phyloP scores from a whole-genome alignment of 208 protist species.

The Trypanosoma cruzi region DNA sequence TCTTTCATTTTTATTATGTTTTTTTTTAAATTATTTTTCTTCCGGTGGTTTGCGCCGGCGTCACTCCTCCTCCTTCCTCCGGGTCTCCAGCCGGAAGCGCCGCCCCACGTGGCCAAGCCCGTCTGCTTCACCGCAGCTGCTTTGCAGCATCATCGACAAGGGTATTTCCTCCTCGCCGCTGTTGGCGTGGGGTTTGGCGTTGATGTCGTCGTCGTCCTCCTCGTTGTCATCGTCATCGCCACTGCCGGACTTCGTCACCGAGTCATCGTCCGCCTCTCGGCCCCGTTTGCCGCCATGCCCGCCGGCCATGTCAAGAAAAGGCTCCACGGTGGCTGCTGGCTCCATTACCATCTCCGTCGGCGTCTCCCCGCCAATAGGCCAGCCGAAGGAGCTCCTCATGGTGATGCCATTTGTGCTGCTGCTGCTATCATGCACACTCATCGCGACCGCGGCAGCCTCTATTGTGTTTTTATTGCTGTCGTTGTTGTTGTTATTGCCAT shows the following conservation, averaged over 20 bases:
- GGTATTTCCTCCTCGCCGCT: too few species aligned
- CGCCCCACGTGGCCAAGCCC: background rate
- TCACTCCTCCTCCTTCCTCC: background rate
- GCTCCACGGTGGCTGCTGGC: background rate
- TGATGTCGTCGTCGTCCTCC: background rate
- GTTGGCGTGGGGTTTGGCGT: background rate
- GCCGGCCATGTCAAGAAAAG: background rate
- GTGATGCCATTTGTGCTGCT: too few species aligned
- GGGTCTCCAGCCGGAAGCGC: slow-evolving; percentile 7
- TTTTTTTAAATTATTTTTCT: slow-evolving; percentile 1
- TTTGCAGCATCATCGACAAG: background rate
- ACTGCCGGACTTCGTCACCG: background rate
- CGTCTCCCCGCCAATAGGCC: too few species aligned
- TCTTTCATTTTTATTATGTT: too few species aligned
- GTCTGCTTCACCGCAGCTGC: background rate
- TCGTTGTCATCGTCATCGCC: background rate
- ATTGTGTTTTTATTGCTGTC: background rate
- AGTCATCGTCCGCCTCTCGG: slow-evolving; percentile 2
- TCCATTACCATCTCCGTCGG: background rate
- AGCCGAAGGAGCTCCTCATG: too few species aligned
- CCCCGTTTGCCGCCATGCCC: slow-evolving; percentile 22
- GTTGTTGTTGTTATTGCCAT: too few species aligned
- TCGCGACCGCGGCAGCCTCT: too few species aligned
- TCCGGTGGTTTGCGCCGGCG: background rate
- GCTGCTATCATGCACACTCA: too few species aligned